Evolutionary conservation across 169 alveolate species (phyloP).

Genomic region (Eimeria maxima): DNA sequence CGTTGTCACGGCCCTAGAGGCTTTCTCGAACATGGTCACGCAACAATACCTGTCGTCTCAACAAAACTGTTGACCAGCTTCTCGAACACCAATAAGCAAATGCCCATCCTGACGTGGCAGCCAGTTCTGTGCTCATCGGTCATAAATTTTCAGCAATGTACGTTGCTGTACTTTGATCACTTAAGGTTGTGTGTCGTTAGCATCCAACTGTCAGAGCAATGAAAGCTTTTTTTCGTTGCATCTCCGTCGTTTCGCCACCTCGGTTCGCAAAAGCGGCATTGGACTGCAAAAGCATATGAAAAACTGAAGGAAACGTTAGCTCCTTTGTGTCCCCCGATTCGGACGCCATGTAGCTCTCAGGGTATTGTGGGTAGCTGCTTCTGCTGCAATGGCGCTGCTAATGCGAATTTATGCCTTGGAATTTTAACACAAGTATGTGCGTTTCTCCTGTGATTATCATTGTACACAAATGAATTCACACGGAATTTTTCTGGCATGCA

Average conservation of each 20-base stretch:
- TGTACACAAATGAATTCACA: background rate
- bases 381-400: background rate
- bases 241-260: background rate
- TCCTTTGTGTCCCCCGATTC: background rate
- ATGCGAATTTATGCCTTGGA: background rate
- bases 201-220: background rate
- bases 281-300: background rate
- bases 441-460: background rate
- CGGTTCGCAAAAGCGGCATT: background rate
- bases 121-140: background rate
- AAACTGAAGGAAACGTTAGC: background rate
- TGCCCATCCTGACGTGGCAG: background rate
- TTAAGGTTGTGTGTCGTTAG: conserved; percentile 18
- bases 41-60: background rate
- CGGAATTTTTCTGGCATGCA: background rate
- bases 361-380: background rate
- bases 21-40: background rate
- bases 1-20: background rate
- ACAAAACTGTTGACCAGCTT: background rate
- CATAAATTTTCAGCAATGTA: background rate
- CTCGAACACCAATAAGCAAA: background rate
- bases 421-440: background rate
- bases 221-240: background rate
- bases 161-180: background rate
- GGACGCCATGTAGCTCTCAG: background rate